Evolutionary conservation across 768 basidiomycete species (phyloP).

Genomic region (Termitomyces heimii): DNA sequence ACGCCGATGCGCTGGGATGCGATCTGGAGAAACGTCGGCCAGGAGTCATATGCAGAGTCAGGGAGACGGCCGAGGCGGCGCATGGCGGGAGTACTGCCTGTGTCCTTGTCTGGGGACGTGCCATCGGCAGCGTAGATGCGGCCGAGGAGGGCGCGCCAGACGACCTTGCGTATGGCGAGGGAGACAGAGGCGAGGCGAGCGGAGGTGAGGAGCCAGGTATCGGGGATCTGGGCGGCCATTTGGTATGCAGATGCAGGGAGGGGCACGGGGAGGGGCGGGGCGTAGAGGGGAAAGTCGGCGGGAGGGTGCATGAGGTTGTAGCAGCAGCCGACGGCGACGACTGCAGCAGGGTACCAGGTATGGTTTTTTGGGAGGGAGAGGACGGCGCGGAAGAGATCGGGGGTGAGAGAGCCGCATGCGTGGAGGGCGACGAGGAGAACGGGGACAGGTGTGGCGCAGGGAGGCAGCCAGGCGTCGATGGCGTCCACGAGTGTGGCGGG

Average conservation of each 20-base stretch:
- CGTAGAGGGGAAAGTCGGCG: slow-evolving; percentile 51
- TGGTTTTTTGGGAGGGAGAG: slow-evolving; percentile 9
- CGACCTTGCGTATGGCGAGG: slow-evolving; percentile 62
- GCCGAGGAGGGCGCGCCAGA: slow-evolving; percentile 62
- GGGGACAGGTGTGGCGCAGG: slow-evolving; percentile 24
- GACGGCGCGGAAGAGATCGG: slow-evolving; percentile 57
- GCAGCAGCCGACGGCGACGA: slow-evolving; percentile 71
- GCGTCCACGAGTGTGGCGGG: slow-evolving; percentile 37
- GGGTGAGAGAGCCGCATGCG: slow-evolving; percentile 70
- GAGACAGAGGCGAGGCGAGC: slow-evolving; percentile 27
- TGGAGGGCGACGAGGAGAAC: slow-evolving; percentile 67
- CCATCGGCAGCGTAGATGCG: slow-evolving; percentile 6
- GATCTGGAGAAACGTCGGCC: slow-evolving; percentile 37
- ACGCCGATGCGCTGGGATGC: slow-evolving; percentile 24
- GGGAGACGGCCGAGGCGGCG: slow-evolving; percentile 42
- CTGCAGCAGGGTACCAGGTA: slow-evolving; percentile 45
- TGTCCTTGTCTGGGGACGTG: slow-evolving; percentile 9
- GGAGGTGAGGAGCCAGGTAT: slow-evolving; percentile 46
- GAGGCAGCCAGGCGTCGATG: slow-evolving; percentile 43
- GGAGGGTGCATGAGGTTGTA: slow-evolving; percentile 60
- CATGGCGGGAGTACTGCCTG: slow-evolving; percentile 34
- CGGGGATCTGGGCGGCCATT: slow-evolving; percentile 67
- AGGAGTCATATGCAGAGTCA: slow-evolving; percentile 41
- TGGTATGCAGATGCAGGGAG: slow-evolving; percentile 53
- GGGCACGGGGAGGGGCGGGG: slow-evolving; percentile 26